Percentiles rank a stretch among this genome's conserved stretches.
Evolutionary conservation across 345 rosid species (phyloP).

Genomic region (Combretum micranthum): DNA sequence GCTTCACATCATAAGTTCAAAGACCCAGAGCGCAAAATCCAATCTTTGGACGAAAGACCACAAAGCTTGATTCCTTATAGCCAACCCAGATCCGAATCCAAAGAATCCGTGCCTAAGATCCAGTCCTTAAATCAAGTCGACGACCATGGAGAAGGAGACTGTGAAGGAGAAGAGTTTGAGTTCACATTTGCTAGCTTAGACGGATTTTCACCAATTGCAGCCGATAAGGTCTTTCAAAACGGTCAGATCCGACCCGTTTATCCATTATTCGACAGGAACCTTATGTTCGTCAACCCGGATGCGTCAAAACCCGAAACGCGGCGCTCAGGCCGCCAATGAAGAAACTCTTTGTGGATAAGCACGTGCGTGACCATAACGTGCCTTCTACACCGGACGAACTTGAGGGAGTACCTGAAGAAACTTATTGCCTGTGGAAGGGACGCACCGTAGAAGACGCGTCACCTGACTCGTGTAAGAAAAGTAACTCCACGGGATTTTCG

Average conservation of each 20-base stretch:
- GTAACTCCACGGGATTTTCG: conserved; percentile 55
- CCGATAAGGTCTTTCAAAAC: conserved; percentile 35
- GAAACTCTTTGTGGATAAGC: conserved; percentile 23
- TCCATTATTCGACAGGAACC: conserved; percentile 34
- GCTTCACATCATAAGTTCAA: neutral
- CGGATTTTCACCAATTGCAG: conserved; percentile 27
- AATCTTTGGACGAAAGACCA: too few species aligned
- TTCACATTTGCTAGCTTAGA: conserved; percentile 32
- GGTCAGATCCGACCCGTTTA: conserved; percentile 42
- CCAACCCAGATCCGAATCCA: neutral
- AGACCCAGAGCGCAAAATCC: neutral
- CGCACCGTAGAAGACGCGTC: conserved; percentile 18
- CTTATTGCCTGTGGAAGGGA: conserved; percentile 36
- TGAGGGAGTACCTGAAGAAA: conserved; percentile 18
- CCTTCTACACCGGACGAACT: conserved; percentile 14
- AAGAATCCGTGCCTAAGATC: neutral
- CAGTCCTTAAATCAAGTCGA: neutral
- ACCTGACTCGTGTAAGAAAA: conserved; percentile 31
- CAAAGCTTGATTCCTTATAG: too few species aligned
- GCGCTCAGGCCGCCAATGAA: conserved; percentile 15
- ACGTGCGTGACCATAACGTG: neutral
- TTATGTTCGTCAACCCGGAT: conserved; percentile 10
- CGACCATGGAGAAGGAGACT: neutral
- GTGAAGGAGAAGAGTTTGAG: conserved; percentile 23
- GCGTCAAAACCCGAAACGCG: neutral